Base-by-base conservation (phyloP, 148 eudicot genomes). In the Pouteria glomerata region DNA sequence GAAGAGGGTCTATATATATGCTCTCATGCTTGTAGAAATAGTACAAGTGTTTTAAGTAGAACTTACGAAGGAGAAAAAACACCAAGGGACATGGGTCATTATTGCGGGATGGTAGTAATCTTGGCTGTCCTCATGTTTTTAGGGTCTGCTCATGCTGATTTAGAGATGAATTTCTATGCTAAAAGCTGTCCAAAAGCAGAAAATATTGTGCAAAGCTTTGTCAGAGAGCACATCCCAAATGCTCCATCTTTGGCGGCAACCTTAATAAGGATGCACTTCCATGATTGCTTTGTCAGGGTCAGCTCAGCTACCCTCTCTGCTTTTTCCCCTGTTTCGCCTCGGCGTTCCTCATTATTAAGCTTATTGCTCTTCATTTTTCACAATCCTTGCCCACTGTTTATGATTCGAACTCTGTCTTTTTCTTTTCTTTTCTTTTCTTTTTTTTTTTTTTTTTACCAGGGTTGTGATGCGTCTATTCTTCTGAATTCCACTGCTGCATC, bases 231-330 rank as follows among this genome's bases (percentile, higher is more conserved):
- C 71, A 74, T 85, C 63, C 76, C 82, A 0, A 74, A 80, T 51
- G 89, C 80, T 70, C 86, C 89, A 14, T 74, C 82, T 8, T 60
- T 85, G n/a, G 89, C 89, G 0, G 82, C 89, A 2, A 47, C 86
- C 29, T 55, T 85, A 0, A 44, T 85, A 0, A 74, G 89, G 37
- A 69, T 85, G 81, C 83, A 85, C 73, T 85, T 85, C 55, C 89
- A 86, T 66, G 89, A 86, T 45, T 86, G 89, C 60, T 86, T 85
- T 27, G 86, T 85, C 4, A 57, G 89, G 84, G 89, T 85, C 5
- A 63, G 77, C 74, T 10, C 10, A 39, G 10, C 44, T 39, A 39
- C 4, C 44, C 8, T 39, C 44, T 39, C 44, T 39, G 3, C 14
- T 26, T 26, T 1, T 23, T 44, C 4, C 21, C 1, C 13, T 50